Evolutionary conservation across 805 yeast species (phyloP).

Genomic region (Ogataea haglerorum): DNA sequence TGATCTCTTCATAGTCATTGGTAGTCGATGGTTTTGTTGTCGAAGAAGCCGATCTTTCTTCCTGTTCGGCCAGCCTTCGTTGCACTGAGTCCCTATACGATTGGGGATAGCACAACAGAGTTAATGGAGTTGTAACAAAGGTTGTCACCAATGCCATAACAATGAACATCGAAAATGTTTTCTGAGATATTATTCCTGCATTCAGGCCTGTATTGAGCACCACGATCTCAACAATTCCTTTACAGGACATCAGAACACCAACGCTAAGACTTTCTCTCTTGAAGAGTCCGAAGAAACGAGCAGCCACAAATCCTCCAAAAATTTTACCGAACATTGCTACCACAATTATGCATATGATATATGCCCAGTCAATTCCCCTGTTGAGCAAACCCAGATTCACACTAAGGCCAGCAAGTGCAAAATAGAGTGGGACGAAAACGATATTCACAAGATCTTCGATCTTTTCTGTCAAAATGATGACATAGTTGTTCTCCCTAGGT

Average conservation of each 20-base stretch:
- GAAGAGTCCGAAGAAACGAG: constrained; percentile 55
- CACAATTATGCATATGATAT: constrained; percentile 60
- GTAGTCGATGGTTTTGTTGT: constrained; percentile 32
- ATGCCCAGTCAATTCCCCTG: constrained; percentile 74
- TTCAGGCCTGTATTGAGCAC: constrained; percentile 71
- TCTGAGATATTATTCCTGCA: constrained; percentile 62
- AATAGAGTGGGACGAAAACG: constrained; percentile 70
- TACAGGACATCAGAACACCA: constrained; percentile 83
- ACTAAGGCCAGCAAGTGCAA: constrained; percentile 74
- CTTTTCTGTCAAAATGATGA: constrained; percentile 63
- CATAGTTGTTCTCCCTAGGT: constrained; percentile 75
- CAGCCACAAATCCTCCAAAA: constrained; percentile 62
- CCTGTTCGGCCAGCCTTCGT: constrained; percentile 21
- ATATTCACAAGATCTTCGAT: constrained; percentile 76
- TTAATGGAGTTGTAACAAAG: constrained; percentile 74
- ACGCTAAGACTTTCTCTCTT: constrained; percentile 77
- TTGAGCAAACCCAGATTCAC: constrained; percentile 63
- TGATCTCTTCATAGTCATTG: constrained; percentile 19
- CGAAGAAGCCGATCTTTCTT: constrained; percentile 20
- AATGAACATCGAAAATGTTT: constrained; percentile 74
- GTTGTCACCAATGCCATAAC: constrained; percentile 81
- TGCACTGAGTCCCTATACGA: constrained; percentile 52
- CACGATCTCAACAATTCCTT: constrained; percentile 83
- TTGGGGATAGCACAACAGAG: constrained; percentile 59
- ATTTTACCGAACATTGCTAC: constrained; percentile 70